Percentiles rank a stretch among this genome's conserved stretches.
Evolutionary conservation across 768 basidiomycete species (phyloP).

Genomic region (Melanogaster broomeanus): DNA sequence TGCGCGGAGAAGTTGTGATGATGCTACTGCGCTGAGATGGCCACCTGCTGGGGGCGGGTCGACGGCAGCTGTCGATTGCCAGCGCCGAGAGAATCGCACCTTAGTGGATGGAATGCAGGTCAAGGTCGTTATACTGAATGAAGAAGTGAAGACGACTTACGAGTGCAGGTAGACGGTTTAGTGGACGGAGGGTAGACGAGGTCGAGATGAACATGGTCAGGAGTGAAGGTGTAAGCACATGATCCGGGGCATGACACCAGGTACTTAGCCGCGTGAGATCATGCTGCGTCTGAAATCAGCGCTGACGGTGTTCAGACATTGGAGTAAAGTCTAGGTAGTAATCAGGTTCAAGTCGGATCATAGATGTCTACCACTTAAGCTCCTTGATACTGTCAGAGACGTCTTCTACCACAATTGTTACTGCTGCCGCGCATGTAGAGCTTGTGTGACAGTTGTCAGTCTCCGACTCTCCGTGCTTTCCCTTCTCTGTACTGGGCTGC

Average conservation of each 20-base stretch:
- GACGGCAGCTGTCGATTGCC: slow-evolving; percentile 49
- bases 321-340: neutral
- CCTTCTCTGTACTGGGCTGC: no score
- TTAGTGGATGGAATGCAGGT: slow-evolving; percentile 1
- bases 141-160: slow-evolving; percentile 13
- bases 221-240: slow-evolving; percentile 15
- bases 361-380: no score
- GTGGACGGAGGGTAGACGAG: slow-evolving; percentile 16
- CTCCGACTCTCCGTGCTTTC: no score
- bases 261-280: slow-evolving; percentile 8
- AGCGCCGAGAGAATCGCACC: slow-evolving; percentile 32
- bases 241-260: slow-evolving; percentile 24
- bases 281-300: no score
- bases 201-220: slow-evolving; percentile 23
- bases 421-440: neutral
- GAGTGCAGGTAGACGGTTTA: slow-evolving; percentile 14
- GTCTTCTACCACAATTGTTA: neutral
- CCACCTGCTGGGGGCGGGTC: slow-evolving; percentile 82
- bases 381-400: no score
- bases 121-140: neutral
- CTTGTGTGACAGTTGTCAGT: no score
- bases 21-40: slow-evolving; percentile 70
- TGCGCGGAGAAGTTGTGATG: slow-evolving; percentile 60
- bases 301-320: no score
- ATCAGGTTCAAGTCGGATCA: no score